Conservation (phyloP, 768 basidiomycete species). For the Tulasnella sp. region DNA sequence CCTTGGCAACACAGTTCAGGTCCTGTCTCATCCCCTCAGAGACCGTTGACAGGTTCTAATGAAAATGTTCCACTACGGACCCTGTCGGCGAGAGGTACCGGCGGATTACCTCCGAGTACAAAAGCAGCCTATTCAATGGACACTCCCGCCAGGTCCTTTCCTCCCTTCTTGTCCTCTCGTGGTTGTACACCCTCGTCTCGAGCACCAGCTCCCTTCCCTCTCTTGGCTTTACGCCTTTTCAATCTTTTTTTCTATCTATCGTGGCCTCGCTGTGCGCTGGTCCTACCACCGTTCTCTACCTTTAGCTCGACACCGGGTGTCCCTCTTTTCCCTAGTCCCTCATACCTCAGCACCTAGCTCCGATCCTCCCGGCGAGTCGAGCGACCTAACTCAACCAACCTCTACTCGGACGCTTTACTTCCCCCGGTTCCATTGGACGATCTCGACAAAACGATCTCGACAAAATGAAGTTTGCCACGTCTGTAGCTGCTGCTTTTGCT, state of each 20-base stretch:
- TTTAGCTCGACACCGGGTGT: not conserved
- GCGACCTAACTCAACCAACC: too few relatives aligned
- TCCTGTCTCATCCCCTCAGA: too few relatives aligned
- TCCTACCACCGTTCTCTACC: not conserved
- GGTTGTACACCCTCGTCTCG: not conserved
- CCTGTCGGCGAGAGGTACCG: too few relatives aligned
- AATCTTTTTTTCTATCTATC: not conserved
- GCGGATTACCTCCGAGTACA: not conserved
- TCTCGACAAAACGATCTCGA: not conserved
- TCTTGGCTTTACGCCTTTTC: slow-evolving; percentile 8
- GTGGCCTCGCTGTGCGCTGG: slow-evolving; percentile 5
- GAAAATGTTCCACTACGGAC: not conserved
- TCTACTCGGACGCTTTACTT: too few relatives aligned
- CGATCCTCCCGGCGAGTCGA: too few relatives aligned
- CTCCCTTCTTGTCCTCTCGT: not conserved
- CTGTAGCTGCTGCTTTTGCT: not conserved
- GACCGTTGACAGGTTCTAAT: not conserved
- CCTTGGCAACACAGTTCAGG: too few relatives aligned
- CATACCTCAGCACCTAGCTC: too few relatives aligned
- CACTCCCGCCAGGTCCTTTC: not conserved
- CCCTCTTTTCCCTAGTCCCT: not conserved
- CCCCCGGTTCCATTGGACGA: too few relatives aligned
- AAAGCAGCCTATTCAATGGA: not conserved
- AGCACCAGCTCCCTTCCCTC: not conserved
- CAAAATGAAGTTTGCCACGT: not conserved